Conservation (phyloP, 2,329 filamentous ascomycete genomes). For the Penicillium freii region DNA sequence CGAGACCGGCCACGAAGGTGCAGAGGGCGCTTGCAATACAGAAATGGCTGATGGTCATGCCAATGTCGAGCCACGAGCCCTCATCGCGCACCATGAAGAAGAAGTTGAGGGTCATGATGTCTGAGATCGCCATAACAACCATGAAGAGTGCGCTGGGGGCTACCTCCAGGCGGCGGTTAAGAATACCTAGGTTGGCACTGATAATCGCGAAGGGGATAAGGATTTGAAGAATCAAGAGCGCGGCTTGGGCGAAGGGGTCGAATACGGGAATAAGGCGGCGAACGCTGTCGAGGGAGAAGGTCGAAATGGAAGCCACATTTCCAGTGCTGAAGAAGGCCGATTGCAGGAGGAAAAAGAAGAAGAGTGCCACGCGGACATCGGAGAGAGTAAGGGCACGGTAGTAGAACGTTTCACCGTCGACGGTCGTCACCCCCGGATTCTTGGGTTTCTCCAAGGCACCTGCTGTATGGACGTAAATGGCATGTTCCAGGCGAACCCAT, state of each 20-base stretch:
- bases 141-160: conserved; percentile 90
- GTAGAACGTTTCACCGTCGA: conserved; percentile 32
- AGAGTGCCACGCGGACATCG: conserved; percentile 85
- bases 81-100: conserved; percentile 98
- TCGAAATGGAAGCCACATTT: conserved; percentile 89
- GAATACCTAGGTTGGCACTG: conserved; percentile 87
- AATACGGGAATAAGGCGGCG: conserved; percentile 85
- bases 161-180: conserved; percentile 80
- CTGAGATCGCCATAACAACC: conserved; percentile 86
- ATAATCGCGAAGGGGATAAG: conserved; percentile 91
- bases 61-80: conserved; percentile 95
- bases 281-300: conserved; percentile 91
- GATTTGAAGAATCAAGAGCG: conserved; percentile 81
- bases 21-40: conserved; percentile 85
- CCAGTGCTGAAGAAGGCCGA: conserved; percentile 96
- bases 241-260: conserved; percentile 86
- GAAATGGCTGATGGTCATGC: conserved; percentile 94
- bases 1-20: conserved; percentile 84
- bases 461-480: conserved; percentile 55
- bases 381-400: conserved; percentile 71
- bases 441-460: conserved; percentile 31
- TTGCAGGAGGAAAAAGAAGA: conserved; percentile 93
- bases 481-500: conserved; percentile 91
- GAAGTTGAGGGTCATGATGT: conserved; percentile 90
- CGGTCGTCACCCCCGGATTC: conserved; percentile 35